Evolutionary conservation across 371 early-diverging fungal species (phyloP), one percentile per base, ranked within the genome.

Genomic region (Dinochytrium kinnereticum): DNA sequence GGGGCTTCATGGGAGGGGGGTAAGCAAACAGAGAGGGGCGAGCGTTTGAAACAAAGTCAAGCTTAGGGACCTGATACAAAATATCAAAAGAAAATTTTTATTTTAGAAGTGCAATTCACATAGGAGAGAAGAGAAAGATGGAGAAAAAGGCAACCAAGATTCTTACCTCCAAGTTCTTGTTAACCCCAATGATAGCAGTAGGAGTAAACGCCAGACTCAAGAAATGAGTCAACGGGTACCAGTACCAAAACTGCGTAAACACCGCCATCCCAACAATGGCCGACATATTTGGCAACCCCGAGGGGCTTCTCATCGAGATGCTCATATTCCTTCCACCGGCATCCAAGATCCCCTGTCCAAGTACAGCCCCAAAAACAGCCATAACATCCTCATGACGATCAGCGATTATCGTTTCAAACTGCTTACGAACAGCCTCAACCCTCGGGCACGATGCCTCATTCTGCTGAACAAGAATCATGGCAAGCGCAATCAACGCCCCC

Each of bases 211-310:
- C 89, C 81, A 98, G 87, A 73, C 93, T 89, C 64, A 99, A 80
- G 83, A 99, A 96, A 81, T 96, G 97, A 51, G 95, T 93, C 77
- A 99, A 84, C 40, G 99, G 99, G 87, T 96, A 98, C 99, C 99
- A 99, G 89, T 96, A 97, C 99, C 99, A 99, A 85, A 95, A 98
- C 84, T 99, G 98, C 28, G 96, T 93, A 80, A 99, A 99, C 40
- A 99, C 85, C 7, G 96, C 93, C 88, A 95, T 95, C 51, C 99
- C 99, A 15, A 94, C 96, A 78, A 99, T 92, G 33, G 98, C 96
- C n/a, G 93, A 88, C 89, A 94, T 93, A 78, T 94, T 94, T n/a
- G 76, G 72, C 76, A 96, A 92, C 1, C 97, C 97, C 31, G 91
- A 91, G n/a, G 88, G 89, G 36, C 97, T 94, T 55, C 91, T 91